These are phyloP conservation scores for Alternaria sp. DNA, from an alignment of 2,329 filamentous ascomycete genomes.

Conservation along the genomic window DNA sequence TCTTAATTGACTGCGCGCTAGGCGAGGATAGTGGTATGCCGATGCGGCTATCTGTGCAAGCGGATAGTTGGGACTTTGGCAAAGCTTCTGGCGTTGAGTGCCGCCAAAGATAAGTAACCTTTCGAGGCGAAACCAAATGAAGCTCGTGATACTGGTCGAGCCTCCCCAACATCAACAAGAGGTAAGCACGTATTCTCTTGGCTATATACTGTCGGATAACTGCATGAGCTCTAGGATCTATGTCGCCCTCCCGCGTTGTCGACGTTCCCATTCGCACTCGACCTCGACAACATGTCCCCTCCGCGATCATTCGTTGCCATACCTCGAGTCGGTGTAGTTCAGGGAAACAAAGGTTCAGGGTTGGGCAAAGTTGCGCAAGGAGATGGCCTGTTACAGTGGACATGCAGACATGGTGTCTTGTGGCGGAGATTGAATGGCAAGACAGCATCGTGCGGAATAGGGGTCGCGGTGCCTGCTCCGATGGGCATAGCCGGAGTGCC, in stretches of 20 bases:
- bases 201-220: not conserved
- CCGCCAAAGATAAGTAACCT: constrained; percentile 4
- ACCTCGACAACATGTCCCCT: not conserved
- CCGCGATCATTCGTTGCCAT: not conserved
- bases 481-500: not conserved
- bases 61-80: constrained; percentile 1
- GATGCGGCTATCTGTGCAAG: not conserved
- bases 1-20: constrained; percentile 4
- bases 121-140: not conserved
- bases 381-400: not conserved
- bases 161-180: not conserved
- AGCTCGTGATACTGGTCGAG: not conserved
- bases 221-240: not conserved
- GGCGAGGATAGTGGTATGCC: not conserved
- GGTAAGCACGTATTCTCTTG: not conserved
- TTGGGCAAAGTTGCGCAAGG: not conserved
- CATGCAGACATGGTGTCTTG: not conserved
- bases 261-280: not conserved
- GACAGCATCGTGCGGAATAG: not conserved
- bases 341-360: not conserved
- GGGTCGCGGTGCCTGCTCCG: not conserved
- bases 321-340: not conserved
- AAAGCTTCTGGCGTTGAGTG: constrained; percentile 1
- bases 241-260: not conserved
- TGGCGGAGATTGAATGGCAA: not conserved